Evolutionary conservation across 345 rosid genomes (phyloP).

Genomic region (Linum usitatissimum): DNA sequence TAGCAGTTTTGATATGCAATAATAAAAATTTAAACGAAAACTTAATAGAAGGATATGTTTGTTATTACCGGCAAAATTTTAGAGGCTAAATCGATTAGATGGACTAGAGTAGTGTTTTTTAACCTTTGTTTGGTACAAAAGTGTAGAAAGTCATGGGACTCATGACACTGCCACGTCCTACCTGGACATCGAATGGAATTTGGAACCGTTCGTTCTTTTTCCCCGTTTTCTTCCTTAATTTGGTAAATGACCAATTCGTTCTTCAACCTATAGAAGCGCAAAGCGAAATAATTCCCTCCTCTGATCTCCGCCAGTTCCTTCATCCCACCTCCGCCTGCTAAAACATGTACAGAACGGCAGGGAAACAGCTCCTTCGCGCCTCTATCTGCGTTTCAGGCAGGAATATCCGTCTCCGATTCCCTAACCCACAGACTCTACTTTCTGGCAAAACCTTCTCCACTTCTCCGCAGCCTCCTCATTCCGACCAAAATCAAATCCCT

Average conservation of each 20-base stretch:
- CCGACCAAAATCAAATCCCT: slow-evolving; percentile 13
- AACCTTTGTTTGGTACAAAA: too few relatives aligned
- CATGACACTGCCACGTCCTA: not conserved
- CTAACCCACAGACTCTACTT: slow-evolving; percentile 12
- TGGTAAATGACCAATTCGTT: not conserved
- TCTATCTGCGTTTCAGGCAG: slow-evolving; percentile 7
- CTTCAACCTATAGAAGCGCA: not conserved
- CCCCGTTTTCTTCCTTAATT: not conserved
- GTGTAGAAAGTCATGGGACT: too few relatives aligned
- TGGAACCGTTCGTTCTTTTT: not conserved
- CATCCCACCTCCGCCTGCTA: not conserved
- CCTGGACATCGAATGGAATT: not conserved
- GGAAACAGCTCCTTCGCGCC: slow-evolving; percentile 35
- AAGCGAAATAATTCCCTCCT: not conserved
- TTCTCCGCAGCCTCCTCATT: slow-evolving; percentile 21
- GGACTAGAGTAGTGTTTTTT: too few relatives aligned
- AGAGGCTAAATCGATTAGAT: too few relatives aligned
- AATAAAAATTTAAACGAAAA: too few relatives aligned
- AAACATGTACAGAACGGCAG: slow-evolving; percentile 53
- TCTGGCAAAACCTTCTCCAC: slow-evolving; percentile 31
- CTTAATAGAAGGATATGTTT: too few relatives aligned
- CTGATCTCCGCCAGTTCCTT: not conserved
- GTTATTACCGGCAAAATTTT: too few relatives aligned
- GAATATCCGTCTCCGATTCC: slow-evolving; percentile 14
- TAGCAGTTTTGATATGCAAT: too few relatives aligned